These are phyloP conservation scores for Phytophthora meadii DNA, from an alignment of 352 stramenopile species.

Conservation along the genomic window DNA sequence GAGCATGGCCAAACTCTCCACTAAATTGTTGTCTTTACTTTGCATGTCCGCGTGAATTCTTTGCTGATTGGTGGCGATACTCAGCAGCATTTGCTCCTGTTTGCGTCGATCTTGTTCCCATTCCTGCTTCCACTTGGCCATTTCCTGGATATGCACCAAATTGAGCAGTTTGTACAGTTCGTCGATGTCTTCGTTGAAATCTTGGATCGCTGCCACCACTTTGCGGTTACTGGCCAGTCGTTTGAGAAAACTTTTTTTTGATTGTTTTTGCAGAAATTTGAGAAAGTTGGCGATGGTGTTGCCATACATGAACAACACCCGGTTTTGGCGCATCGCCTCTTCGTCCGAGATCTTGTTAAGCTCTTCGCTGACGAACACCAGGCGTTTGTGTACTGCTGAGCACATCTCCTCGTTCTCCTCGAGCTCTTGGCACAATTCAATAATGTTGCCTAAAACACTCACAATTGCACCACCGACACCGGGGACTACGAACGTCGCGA, in stretches of 20 bases:
- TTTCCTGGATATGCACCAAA: conserved; percentile 30
- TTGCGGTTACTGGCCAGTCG: conserved; percentile 31
- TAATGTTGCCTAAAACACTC: conserved; percentile 24
- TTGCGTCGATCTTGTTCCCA: conserved; percentile 36
- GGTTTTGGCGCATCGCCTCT: conserved; percentile 31
- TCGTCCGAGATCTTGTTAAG: conserved; percentile 31
- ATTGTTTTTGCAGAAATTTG: conserved; percentile 33
- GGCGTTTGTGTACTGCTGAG: conserved; percentile 20
- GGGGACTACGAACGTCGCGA: conserved; percentile 30
- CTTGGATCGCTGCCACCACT: conserved; percentile 27
- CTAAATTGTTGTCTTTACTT: conserved; percentile 24
- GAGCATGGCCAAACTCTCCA: conserved; percentile 33
- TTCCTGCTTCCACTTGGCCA: conserved; percentile 31
- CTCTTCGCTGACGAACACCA: conserved; percentile 29
- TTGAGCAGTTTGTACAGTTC: conserved; percentile 33
- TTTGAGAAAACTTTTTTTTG: conserved; percentile 33
- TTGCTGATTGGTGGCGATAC: conserved; percentile 23
- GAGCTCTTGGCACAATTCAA: conserved; percentile 34
- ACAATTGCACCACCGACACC: conserved; percentile 32
- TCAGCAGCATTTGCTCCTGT: conserved; percentile 37
- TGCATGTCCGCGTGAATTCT: conserved; percentile 18
- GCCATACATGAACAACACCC: conserved; percentile 28
- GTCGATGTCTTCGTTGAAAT: conserved; percentile 39
- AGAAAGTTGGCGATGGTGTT: conserved; percentile 28
- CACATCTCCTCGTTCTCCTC: conserved; percentile 44